These are phyloP conservation scores for Starmerella lactis-condensi DNA, from an alignment of 805 yeast genomes.

Conservation along the genomic window DNA sequence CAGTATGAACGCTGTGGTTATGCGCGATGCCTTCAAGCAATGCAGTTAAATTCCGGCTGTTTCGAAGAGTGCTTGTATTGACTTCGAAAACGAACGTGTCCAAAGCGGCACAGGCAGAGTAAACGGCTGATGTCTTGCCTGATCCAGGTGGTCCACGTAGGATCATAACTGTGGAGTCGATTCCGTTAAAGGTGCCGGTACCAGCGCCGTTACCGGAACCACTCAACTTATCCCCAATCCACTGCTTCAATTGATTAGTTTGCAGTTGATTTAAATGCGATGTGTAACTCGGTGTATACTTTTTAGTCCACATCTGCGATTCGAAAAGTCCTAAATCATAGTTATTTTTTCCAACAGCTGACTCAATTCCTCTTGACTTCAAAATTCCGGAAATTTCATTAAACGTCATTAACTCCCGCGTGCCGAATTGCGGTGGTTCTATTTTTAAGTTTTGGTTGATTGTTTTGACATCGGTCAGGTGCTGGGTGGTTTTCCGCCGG, in stretches of 20 bases:
- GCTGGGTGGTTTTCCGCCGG: neutral
- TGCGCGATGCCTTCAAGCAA: constrained; percentile 63
- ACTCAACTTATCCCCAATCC: constrained; percentile 17
- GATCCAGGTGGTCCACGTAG: constrained; percentile 49
- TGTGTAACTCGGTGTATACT: constrained; percentile 7
- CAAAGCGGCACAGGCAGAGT: constrained; percentile 43
- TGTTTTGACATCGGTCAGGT: neutral
- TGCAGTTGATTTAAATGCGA: constrained; percentile 1
- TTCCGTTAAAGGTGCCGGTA: constrained; percentile 14
- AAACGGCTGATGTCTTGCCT: constrained; percentile 61
- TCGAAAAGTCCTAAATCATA: constrained; percentile 19
- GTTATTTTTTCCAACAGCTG: constrained; percentile 5
- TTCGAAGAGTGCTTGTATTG: constrained; percentile 54
- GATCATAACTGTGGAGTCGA: too few species aligned
- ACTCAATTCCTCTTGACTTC: neutral
- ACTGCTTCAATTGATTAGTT: constrained; percentile 2
- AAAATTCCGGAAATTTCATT: neutral
- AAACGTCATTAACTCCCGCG: neutral
- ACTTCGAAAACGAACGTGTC: constrained; percentile 66
- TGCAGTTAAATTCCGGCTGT: constrained; percentile 49
- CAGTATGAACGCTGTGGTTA: constrained; percentile 49
- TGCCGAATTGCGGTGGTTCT: neutral
- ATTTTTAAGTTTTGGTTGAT: neutral
- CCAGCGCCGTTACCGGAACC: constrained; percentile 12
- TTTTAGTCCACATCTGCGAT: constrained; percentile 17